Percentiles rank a stretch among this genome's conserved stretches.
phyloP scores from a whole-genome alignment of 2,329 filamentous ascomycete genomes.

The Claviceps capensis region DNA sequence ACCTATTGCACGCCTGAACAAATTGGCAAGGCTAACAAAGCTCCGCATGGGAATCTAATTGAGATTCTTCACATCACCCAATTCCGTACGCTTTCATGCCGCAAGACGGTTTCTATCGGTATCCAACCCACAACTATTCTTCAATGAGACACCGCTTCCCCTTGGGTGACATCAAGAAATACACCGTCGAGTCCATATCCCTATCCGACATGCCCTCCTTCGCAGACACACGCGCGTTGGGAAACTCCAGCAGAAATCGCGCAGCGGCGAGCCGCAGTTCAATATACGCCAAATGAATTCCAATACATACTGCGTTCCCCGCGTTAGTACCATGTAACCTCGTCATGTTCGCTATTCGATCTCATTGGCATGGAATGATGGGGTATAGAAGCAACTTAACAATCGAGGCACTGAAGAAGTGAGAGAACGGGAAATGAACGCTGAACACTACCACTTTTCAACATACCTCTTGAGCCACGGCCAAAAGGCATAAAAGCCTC shows the following conservation, averaged over 20 bases:
- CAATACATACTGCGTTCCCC: constrained; percentile 30
- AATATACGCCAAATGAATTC: constrained; percentile 41
- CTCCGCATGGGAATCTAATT: no score
- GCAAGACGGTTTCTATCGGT: no score
- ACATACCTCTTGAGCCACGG: constrained; percentile 30
- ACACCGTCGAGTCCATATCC: constrained; percentile 21
- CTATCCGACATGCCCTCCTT: constrained; percentile 20
- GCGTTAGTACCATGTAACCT: neutral
- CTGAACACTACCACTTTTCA: neutral
- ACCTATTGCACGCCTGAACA: no score
- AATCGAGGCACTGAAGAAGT: no score
- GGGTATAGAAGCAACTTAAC: no score
- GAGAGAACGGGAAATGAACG: no score
- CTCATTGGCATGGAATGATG: no score
- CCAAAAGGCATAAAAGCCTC: constrained; percentile 39
- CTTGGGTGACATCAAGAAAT: constrained; percentile 20
- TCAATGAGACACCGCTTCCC: constrained; percentile 20
- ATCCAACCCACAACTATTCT: neutral
- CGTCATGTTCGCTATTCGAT: no score
- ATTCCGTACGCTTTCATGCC: no score
- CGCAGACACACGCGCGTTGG: constrained; percentile 18
- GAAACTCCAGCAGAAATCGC: constrained; percentile 36
- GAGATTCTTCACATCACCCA: no score
- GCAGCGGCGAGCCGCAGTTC: constrained; percentile 39
- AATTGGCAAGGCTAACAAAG: no score